Conservation (phyloP, 2,329 filamentous ascomycete genomes). For the Berkeleyomyces rouxiae region DNA sequence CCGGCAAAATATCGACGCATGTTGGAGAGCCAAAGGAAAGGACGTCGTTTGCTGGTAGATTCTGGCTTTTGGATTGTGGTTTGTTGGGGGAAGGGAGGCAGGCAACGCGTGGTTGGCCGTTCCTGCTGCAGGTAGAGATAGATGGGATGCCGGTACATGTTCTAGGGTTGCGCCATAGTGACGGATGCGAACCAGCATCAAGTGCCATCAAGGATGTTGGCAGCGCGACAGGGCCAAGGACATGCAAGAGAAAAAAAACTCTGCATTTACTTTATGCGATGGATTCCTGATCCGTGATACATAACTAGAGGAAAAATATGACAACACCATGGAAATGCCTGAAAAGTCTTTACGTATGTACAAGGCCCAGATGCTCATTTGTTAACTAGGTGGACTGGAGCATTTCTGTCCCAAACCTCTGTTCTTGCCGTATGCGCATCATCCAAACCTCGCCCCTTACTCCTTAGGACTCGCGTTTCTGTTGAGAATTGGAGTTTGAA, state of each 20-base stretch:
- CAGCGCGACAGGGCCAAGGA: neutral
- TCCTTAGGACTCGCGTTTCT: neutral
- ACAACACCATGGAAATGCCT: no score
- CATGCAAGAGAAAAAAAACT: neutral
- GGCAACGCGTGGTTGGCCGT: neutral
- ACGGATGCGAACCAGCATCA: neutral
- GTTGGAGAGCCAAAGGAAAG: neutral
- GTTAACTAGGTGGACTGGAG: neutral
- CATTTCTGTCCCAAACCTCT: neutral
- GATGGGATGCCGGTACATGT: neutral
- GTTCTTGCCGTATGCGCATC: neutral
- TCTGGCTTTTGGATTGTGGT: neutral
- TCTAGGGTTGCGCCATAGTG: neutral
- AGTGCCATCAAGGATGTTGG: neutral
- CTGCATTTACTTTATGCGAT: neutral
- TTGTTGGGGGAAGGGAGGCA: neutral
- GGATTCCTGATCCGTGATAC: neutral
- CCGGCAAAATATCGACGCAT: neutral
- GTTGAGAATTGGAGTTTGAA: slow-evolving; percentile 9
- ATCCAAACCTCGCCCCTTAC: neutral
- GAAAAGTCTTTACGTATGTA: neutral
- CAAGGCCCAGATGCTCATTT: neutral
- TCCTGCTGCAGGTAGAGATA: neutral
- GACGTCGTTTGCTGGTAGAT: neutral
- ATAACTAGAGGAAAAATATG: no score